These are phyloP conservation scores for Alternaria burnsii DNA, from an alignment of 2,329 filamentous ascomycete species.

Conservation along the genomic window DNA sequence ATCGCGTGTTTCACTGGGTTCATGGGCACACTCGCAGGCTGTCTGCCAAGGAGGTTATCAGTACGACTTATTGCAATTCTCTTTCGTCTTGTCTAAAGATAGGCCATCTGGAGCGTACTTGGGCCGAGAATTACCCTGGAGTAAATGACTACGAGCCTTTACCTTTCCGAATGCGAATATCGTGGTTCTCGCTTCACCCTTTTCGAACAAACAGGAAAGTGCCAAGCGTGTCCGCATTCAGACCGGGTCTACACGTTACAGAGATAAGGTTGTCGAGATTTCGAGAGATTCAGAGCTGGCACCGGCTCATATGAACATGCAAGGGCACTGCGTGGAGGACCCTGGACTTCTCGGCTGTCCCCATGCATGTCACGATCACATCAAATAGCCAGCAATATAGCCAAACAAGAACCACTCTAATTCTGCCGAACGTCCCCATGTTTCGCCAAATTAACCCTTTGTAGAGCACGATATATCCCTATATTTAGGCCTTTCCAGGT, in stretches of 20 bases:
- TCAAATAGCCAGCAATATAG: constrained; percentile 46
- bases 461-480: constrained; percentile 7
- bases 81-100: constrained; percentile 6
- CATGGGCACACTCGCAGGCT: background rate
- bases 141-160: background rate
- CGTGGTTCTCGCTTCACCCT: background rate
- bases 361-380: constrained; percentile 37
- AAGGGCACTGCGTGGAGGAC: constrained; percentile 35
- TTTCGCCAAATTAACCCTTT: constrained; percentile 32
- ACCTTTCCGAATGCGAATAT: constrained; percentile 3
- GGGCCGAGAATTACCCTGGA: constrained; percentile 2
- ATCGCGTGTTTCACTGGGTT: background rate
- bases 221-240: constrained; percentile 29
- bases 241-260: constrained; percentile 16
- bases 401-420: constrained; percentile 43
- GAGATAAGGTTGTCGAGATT: constrained; percentile 18
- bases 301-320: constrained; percentile 24
- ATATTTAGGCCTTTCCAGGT: constrained; percentile 33
- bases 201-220: constrained; percentile 5
- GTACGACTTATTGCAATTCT: background rate
- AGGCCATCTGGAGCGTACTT: constrained; percentile 2
- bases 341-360: constrained; percentile 33
- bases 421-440: constrained; percentile 28
- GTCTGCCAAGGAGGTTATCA: background rate
- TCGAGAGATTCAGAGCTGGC: constrained; percentile 20